phyloP scores from a whole-genome alignment of 331 rosid species.

The Rosa hybrid region DNA sequence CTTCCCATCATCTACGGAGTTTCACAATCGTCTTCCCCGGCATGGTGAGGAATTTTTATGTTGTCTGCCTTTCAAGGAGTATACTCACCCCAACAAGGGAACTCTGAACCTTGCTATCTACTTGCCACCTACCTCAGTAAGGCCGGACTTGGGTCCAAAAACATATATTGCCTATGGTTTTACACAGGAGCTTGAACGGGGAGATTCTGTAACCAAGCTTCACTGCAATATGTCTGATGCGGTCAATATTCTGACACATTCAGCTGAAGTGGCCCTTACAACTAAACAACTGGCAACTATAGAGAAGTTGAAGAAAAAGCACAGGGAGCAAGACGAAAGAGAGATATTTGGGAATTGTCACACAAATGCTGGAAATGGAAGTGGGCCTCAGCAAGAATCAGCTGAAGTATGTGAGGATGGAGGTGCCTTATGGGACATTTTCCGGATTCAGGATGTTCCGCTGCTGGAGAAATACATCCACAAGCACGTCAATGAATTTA shows the following conservation, averaged over 20 bases:
- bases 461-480: neutral
- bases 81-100: constrained; percentile 43
- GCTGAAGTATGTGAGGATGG: neutral
- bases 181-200: constrained; percentile 49
- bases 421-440: neutral
- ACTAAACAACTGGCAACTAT: neutral
- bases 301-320: too few species aligned
- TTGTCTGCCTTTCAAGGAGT: constrained; percentile 48
- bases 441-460: neutral
- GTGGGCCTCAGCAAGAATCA: too few species aligned
- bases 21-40: constrained; percentile 44
- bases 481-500: neutral
- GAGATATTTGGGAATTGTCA: too few species aligned
- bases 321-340: too few species aligned
- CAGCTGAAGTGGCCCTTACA: neutral
- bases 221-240: constrained; percentile 35
- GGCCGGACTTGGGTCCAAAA: constrained; percentile 89
- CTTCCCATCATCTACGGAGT: constrained; percentile 37
- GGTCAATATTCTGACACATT: constrained; percentile 30
- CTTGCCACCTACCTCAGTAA: constrained; percentile 32
- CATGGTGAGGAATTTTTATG: constrained; percentile 40
- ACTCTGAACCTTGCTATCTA: constrained; percentile 37
- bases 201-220: constrained; percentile 56
- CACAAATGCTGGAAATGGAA: too few species aligned
- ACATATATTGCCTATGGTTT: constrained; percentile 85